Evolutionary conservation across 2,329 filamentous ascomycete genomes (phyloP).

Genomic region (Monosporascus cannonballus): DNA sequence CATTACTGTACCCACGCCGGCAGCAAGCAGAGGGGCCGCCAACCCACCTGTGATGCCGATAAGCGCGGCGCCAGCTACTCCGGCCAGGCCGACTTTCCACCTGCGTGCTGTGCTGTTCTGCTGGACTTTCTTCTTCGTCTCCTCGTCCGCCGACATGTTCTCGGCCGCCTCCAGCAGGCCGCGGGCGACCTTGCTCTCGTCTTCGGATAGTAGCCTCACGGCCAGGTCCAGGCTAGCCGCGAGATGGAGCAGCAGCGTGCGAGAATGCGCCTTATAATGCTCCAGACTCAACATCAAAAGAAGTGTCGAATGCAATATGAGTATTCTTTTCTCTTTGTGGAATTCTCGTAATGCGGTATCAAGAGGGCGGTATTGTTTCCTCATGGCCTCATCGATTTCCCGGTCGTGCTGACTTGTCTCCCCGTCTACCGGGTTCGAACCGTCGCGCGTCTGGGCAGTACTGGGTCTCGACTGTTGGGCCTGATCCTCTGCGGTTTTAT

Average conservation of each 20-base stretch:
- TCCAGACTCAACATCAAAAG: conserved; percentile 70
- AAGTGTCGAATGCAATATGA: conserved; percentile 67
- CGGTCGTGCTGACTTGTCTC: conserved; percentile 26
- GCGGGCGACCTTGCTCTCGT: conserved; percentile 70
- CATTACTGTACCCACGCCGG: conserved; percentile 73
- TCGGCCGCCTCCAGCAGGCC: conserved; percentile 70
- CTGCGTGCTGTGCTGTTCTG: conserved; percentile 57
- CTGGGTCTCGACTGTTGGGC: conserved; percentile 14
- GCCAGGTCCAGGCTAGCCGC: conserved; percentile 67
- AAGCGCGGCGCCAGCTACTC: conserved; percentile 45
- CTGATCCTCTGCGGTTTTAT: conserved; percentile 12
- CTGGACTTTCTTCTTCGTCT: conserved; percentile 56
- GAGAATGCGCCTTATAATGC: conserved; percentile 69
- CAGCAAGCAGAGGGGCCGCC: conserved; percentile 71
- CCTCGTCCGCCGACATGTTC: conserved; percentile 56
- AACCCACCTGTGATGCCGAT: conserved; percentile 72
- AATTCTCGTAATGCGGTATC: conserved; percentile 57
- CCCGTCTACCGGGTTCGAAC: conserved; percentile 5
- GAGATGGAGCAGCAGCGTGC: conserved; percentile 63
- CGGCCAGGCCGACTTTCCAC: conserved; percentile 59
- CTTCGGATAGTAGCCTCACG: conserved; percentile 56
- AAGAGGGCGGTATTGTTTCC: conserved; percentile 52
- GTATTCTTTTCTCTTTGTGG: conserved; percentile 50
- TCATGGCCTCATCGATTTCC: conserved; percentile 41
- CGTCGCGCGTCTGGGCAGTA: not conserved